Base-by-base conservation (phyloP, 768 basidiomycete genomes). In the Podaxis mareebaensis region DNA sequence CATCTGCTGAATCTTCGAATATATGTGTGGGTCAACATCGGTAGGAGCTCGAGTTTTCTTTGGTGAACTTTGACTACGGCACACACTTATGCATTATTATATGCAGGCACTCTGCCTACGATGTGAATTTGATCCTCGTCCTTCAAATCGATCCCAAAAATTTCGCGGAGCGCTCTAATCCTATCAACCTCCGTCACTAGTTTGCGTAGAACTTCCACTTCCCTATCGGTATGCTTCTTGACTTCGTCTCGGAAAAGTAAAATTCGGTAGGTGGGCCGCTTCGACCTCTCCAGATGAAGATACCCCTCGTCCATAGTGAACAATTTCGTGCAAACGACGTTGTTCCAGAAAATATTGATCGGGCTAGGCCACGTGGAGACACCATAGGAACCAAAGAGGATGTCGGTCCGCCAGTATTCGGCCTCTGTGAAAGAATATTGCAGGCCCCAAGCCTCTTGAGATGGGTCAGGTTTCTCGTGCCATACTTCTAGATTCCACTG, bases 151-250 rank as follows among this genome's bases (percentile, higher is more conserved):
- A 62, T n/a, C 13, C 61, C 61, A 38, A 62, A 62, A 36, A 55
- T 20, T 7, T 62, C 61, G 11, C 61, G 40, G 5, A 62, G 26
- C n/a, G 54, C 64, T 40, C 48, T 51, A 24, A 75, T 71, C 63
- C 75, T 72, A 52, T 77, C 73, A 51, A 54, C 0, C 60, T 77
- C 76, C 3, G 65, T 71, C 22, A 22, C 61, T 15, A 77, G 54
- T 13, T 55, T 71, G 53, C 52, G 63, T 6, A 74, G 24, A 3
- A 69, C 65, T 28, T 73, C 70, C 13, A 67, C 65, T 15, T 67
- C 51, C 15, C 65, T 53, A 22, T 73, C 75, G 28, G 67, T 52
- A 33, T 65, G 54, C 52, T 65, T 65, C 67, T 68, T 72, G n/a
- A 76, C 69, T 52, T 74, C 66, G 8, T 66, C 67, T n/a, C 71